Evolutionary conservation across 257 asterid genomes (phyloP).

Genomic region (Gentiana macrophylla): DNA sequence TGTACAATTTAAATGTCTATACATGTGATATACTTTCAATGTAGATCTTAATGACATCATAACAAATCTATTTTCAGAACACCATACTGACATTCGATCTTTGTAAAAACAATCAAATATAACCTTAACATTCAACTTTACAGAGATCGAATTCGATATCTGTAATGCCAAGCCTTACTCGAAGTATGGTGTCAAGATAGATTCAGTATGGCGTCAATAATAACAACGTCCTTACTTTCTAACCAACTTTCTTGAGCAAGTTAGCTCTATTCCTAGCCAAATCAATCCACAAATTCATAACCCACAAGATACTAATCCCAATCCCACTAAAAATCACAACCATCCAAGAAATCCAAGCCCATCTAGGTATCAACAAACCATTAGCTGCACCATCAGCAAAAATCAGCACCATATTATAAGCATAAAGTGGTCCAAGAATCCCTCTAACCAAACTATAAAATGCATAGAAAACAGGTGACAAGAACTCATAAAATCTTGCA

Average conservation of each 20-base stretch:
- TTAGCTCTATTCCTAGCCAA: constrained; percentile 28
- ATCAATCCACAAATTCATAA: constrained; percentile 50
- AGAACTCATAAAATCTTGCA: constrained; percentile 24
- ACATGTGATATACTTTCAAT: too few relatives aligned
- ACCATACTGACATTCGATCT: too few relatives aligned
- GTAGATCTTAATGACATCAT: too few relatives aligned
- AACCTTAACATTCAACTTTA: too few relatives aligned
- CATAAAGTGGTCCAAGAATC: constrained; percentile 49
- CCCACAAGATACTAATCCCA: constrained; percentile 58
- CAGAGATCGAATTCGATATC: too few relatives aligned
- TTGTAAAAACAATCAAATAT: too few relatives aligned
- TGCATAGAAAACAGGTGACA: constrained; percentile 52
- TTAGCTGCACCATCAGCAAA: constrained; percentile 18
- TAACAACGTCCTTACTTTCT: not conserved
- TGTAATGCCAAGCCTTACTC: too few relatives aligned
- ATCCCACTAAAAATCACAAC: constrained; percentile 46
- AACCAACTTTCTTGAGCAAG: constrained; percentile 27
- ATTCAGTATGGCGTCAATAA: too few relatives aligned
- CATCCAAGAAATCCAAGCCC: constrained; percentile 79
- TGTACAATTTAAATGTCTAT: too few relatives aligned
- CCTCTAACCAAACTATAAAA: constrained; percentile 58
- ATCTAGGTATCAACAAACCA: constrained; percentile 35
- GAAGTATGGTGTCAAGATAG: too few relatives aligned
- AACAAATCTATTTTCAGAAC: too few relatives aligned
- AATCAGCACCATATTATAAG: constrained; percentile 31